phyloP scores from a whole-genome alignment of 306 rosid species.

The Cucumis sativus region Cucumber_9930_V3 NC_026655.2:25529501-25530000 shows the following conservation, averaged over 20 bases:
- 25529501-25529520: background rate
- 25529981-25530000: slow-evolving; percentile 88
- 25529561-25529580: no score
- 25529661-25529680: background rate
- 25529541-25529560: no score
- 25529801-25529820: background rate
- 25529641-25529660: background rate
- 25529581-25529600: slow-evolving; percentile 21
- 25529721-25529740: no score
- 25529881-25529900: slow-evolving; percentile 43
- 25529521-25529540: no score
- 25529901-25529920: slow-evolving; percentile 84
- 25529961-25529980: slow-evolving; percentile 91
- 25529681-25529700: background rate
- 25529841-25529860: background rate
- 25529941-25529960: slow-evolving; percentile 73
- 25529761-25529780: background rate
- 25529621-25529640: background rate
- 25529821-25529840: background rate
- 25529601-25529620: background rate
- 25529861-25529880: slow-evolving; percentile 16
- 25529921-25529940: slow-evolving; percentile 72
- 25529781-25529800: slow-evolving; percentile 22
- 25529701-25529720: background rate
- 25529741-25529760: no score